Conservation (phyloP, 1,284 basidiomycete genomes). For the Laetiporus sulphureus region DNA sequence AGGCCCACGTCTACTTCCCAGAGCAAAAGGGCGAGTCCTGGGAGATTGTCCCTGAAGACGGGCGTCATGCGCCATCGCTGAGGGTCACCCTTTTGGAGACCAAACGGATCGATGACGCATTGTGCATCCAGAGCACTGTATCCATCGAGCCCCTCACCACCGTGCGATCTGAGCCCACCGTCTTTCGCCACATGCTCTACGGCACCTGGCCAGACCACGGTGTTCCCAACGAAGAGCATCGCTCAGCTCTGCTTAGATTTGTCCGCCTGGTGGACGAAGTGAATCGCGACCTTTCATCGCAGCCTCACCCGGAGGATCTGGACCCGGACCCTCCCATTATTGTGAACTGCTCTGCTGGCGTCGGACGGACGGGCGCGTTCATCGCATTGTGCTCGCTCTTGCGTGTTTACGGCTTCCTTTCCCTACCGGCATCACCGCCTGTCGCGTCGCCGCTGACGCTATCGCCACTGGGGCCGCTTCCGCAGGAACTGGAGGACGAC, state of each 20-base stretch:
- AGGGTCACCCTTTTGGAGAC: slow-evolving; percentile 47
- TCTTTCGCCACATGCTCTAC: slow-evolving; percentile 70
- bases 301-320: slow-evolving; percentile 21
- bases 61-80: slow-evolving; percentile 33
- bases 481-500: slow-evolving; percentile 45
- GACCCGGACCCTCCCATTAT: slow-evolving; percentile 68
- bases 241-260: slow-evolving; percentile 53
- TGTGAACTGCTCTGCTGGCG: slow-evolving; percentile 83
- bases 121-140: slow-evolving; percentile 54
- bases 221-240: slow-evolving; percentile 54
- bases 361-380: slow-evolving; percentile 88
- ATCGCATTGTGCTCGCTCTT: slow-evolving; percentile 72
- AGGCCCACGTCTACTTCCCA: slow-evolving; percentile 76
- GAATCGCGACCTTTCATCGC: slow-evolving; percentile 43
- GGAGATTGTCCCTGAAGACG: slow-evolving; percentile 41
- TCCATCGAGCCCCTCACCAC: slow-evolving; percentile 25
- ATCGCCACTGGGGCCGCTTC: slow-evolving; percentile 53
- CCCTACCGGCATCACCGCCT: slow-evolving; percentile 22
- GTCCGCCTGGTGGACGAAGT: slow-evolving; percentile 50
- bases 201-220: slow-evolving; percentile 82
- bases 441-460: slow-evolving; percentile 26
- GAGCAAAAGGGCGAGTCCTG: slow-evolving; percentile 45
- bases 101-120: slow-evolving; percentile 41
- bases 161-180: slow-evolving; percentile 28
- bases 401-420: slow-evolving; percentile 47